Evolutionary conservation across 139 green algal species (phyloP).

Genomic region (Marvania coccoides): DNA sequence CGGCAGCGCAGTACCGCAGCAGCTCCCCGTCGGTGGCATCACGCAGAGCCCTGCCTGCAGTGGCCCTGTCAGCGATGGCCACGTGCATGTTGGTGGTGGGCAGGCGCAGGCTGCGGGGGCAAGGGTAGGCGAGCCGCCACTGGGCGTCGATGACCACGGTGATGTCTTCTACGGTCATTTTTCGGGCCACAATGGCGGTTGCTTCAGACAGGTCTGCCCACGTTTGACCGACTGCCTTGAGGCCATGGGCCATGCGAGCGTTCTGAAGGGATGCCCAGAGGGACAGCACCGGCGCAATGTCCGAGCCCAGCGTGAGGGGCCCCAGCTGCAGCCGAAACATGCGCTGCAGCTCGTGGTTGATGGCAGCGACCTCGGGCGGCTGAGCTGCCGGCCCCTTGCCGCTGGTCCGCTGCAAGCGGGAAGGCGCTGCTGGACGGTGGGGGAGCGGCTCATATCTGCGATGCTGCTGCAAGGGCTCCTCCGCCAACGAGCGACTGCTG

Average conservation of each 20-base stretch:
- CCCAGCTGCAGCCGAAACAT: not conserved
- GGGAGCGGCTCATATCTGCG: too few relatives aligned
- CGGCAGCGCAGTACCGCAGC: not conserved
- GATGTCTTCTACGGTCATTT: not conserved
- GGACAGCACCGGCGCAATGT: not conserved
- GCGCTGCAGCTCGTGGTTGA: not conserved
- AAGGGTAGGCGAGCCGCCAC: not conserved
- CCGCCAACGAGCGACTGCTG: too few relatives aligned
- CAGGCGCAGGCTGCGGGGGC: not conserved
- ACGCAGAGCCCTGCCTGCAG: not conserved
- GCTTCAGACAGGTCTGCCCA: not conserved
- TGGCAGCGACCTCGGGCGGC: not conserved
- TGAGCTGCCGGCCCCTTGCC: not conserved
- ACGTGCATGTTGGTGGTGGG: not conserved
- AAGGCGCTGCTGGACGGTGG: too few relatives aligned
- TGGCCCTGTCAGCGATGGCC: not conserved
- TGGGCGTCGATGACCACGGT: not conserved
- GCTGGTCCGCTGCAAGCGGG: not conserved
- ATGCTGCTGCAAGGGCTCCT: too few relatives aligned
- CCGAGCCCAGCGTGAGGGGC: not conserved
- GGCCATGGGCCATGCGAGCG: not conserved
- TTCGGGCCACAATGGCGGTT: not conserved
- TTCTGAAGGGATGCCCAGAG: not conserved
- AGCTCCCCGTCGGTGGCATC: not conserved
- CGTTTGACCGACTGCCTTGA: not conserved